A percentile compares a stretch with the other conserved stretches of the same genome.
Conservation (phyloP, 345 rosid genomes). For the Cardiospermum halicacabum region DNA sequence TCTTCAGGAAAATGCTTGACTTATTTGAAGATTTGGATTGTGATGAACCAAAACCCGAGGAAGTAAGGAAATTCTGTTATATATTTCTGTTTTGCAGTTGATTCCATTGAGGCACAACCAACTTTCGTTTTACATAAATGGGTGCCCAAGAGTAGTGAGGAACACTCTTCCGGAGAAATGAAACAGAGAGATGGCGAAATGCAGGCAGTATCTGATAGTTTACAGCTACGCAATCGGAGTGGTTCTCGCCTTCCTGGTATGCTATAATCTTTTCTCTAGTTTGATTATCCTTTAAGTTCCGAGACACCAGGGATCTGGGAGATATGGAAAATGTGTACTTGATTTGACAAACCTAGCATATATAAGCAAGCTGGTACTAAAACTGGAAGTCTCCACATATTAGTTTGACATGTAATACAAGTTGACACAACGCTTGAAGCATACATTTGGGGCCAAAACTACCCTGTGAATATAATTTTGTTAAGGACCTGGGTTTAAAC, state of each 20-base stretch:
- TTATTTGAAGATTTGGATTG: background rate
- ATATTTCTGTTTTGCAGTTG: slow-evolving; percentile 30
- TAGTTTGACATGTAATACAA: background rate
- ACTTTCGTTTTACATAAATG: slow-evolving; percentile 63
- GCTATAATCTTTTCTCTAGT: background rate
- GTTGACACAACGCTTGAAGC: background rate
- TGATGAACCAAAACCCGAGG: background rate
- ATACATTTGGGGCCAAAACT: background rate
- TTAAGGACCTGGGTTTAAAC: background rate
- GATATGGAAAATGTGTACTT: background rate
- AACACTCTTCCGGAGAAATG: slow-evolving; percentile 23
- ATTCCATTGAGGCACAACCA: slow-evolving; percentile 37
- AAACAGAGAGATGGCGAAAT: slow-evolving; percentile 28
- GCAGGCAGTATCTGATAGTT: slow-evolving; percentile 25
- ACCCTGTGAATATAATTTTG: background rate
- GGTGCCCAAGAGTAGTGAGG: slow-evolving; percentile 42
- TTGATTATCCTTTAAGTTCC: background rate
- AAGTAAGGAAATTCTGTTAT: slow-evolving; percentile 5
- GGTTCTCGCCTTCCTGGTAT: slow-evolving; percentile 47
- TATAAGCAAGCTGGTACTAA: background rate
- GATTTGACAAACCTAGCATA: background rate
- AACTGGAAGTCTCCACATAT: background rate
- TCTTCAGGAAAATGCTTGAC: background rate
- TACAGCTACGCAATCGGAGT: slow-evolving; percentile 45
- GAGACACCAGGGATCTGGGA: background rate